These are phyloP conservation scores for Hypoxylon sp. DNA, from an alignment of 2,329 filamentous ascomycete species.

Conservation along the genomic window DNA sequence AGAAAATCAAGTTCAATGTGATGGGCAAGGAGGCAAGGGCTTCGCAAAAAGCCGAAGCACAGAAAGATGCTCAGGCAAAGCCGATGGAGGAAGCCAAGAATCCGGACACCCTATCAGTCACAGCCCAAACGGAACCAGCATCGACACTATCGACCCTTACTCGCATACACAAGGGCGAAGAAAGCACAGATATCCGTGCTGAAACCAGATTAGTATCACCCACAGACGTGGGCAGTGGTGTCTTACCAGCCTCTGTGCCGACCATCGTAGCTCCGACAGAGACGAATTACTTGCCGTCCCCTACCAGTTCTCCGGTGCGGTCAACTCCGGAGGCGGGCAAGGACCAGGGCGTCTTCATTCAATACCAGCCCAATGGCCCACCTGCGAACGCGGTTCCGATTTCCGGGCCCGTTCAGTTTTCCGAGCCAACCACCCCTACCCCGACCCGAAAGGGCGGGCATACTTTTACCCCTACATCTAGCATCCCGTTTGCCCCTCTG, in stretches of 20 bases:
- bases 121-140: neutral
- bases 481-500: constrained; percentile 49
- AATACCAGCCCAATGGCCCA: constrained; percentile 70
- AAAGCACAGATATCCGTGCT: constrained; percentile 1
- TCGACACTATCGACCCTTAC: constrained; percentile 6
- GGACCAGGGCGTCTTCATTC: constrained; percentile 64
- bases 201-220: neutral
- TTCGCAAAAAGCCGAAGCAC: constrained; percentile 57
- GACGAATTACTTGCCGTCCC: constrained; percentile 41
- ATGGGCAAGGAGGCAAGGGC: constrained; percentile 72
- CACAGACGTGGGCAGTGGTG: neutral
- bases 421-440: constrained; percentile 49
- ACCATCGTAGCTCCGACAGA: constrained; percentile 44
- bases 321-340: constrained; percentile 34
- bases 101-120: neutral
- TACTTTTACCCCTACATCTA: constrained; percentile 49
- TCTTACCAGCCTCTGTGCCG: constrained; percentile 26
- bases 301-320: constrained; percentile 53
- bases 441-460: constrained; percentile 46
- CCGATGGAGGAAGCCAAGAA: constrained; percentile 7
- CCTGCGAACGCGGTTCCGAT: constrained; percentile 57
- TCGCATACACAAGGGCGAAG: neutral
- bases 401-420: constrained; percentile 47
- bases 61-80: constrained; percentile 29
- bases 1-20: constrained; percentile 74